Evolutionary conservation across 169 alveolate genomes (phyloP).

Genomic region (Plasmodium falciparum): DNA sequence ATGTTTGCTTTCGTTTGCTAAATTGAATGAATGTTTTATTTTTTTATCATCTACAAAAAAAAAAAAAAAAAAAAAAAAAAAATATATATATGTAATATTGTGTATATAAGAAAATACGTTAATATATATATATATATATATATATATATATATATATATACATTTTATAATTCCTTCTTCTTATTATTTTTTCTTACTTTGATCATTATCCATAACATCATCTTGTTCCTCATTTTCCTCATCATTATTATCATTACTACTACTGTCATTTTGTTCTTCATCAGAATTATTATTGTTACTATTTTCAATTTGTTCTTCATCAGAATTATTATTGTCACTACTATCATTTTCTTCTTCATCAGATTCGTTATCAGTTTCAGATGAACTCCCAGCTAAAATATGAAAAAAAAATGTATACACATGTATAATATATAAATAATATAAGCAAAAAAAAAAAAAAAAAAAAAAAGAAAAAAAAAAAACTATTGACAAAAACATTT

Average conservation of each 20-base stretch:
- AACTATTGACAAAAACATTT: background rate
- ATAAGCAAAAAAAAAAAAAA: background rate
- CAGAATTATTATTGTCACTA: background rate
- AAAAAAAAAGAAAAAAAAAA: background rate
- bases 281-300: background rate
- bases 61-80: background rate
- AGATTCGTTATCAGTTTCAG: too few species aligned
- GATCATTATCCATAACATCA: background rate
- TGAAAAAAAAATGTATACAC: too few species aligned
- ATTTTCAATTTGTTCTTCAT: background rate
- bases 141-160: background rate
- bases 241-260: background rate
- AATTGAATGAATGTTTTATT: conserved; percentile 1
- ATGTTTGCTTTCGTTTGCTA: conserved; percentile 13
- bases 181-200: conserved; percentile 5
- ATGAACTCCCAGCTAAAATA: too few species aligned
- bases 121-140: background rate
- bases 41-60: conserved; percentile 7
- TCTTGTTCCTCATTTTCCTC: conserved; percentile 1
- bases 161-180: background rate
- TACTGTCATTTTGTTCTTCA: conserved; percentile 37
- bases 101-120: background rate
- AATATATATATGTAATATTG: background rate
- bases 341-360: too few species aligned
- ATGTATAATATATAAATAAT: too few species aligned